Conservation (phyloP, 2,329 filamentous ascomycete genomes). For the Rasamsonia emersonii region DNA sequence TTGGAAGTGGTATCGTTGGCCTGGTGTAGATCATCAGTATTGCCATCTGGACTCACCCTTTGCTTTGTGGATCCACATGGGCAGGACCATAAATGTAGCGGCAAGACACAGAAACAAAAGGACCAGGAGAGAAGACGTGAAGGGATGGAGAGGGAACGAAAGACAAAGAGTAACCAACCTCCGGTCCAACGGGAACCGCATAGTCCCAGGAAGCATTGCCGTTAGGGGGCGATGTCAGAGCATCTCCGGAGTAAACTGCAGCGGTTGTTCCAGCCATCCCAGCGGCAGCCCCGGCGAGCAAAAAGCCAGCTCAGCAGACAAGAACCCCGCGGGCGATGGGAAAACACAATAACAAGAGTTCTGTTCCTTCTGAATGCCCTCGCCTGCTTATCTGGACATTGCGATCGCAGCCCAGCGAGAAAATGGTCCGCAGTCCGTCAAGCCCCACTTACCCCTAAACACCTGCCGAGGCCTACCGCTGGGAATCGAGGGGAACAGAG, state of each 20-base stretch:
- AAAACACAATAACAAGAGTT: background rate
- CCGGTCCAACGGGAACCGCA: slow-evolving; percentile 25
- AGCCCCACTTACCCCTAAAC: slow-evolving; percentile 7
- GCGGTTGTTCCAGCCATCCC: slow-evolving; percentile 34
- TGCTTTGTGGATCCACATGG: too few relatives aligned
- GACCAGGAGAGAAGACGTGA: background rate
- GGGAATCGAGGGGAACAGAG: background rate
- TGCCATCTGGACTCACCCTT: too few relatives aligned
- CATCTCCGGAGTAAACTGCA: slow-evolving; percentile 30
- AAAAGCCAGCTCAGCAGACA: slow-evolving; percentile 23
- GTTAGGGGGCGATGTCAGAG: slow-evolving; percentile 27
- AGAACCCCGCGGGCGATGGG: background rate
- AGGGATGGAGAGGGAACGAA: slow-evolving; percentile 1
- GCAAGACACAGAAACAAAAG: background rate
- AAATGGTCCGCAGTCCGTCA: background rate
- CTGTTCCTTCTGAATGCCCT: background rate
- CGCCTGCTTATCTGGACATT: slow-evolving; percentile 5
- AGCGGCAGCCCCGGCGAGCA: slow-evolving; percentile 12
- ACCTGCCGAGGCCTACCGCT: background rate
- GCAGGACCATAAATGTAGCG: too few relatives aligned
- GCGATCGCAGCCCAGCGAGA: slow-evolving; percentile 2
- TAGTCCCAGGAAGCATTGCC: slow-evolving; percentile 31
- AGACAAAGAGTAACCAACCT: slow-evolving; percentile 23
- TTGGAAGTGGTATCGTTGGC: slow-evolving; percentile 4
- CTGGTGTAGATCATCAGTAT: slow-evolving; percentile 1